Base-by-base conservation (phyloP, 495 filamentous ascomycete genomes). In the Hypoxylon subgilvum region DNA sequence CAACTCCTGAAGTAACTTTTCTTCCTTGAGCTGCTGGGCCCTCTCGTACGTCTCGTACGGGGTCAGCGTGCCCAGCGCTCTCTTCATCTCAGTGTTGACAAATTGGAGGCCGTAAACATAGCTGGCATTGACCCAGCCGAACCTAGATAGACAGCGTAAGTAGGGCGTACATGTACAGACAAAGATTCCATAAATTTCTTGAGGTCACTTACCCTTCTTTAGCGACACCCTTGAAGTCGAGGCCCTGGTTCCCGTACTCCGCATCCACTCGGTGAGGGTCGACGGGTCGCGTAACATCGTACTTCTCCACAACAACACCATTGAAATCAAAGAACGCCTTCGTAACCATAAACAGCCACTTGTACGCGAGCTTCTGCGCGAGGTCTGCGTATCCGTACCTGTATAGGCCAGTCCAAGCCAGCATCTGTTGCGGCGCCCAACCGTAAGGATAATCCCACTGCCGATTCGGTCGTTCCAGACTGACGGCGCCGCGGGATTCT, bases 401-500 rank as follows among this genome's bases (percentile, higher is more conserved):
- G 68, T 89, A 80, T 25, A 98, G 78, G 4, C 90, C 95, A 0
- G 87, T 90, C 94, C 95, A 97, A 1, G 94, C 94, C 25, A 98
- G 84, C 76, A 98, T 97, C 76, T 98, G 94, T 79, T 98, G 94
- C 7, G 94, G 94, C 14, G 94, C 93, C 94, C 94, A 98, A 38
- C 94, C 94, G 69, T 91, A 96, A 1, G 94, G 94, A 69, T 92
- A 98, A 70, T 98, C 94, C 94, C 94, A 98, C 71, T 98, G 94
- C 27, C 92, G 84, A 63, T 96, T 96, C 2, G 94, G 94, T 9
- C 91, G 81, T 60, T 89, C 83, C n/a, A 96, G 66, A 10, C 86
- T 85, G 50, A 96, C 79, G 7, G 76, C 78, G 14, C 94, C 94
- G 21, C 94, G 88, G 19, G 89, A 93, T 69, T 89, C 80, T 70